A percentile compares a stretch with the other conserved stretches of the same genome.
These are phyloP conservation scores for Aspergillus ustus DNA, from an alignment of 2,329 filamentous ascomycete genomes.

Conservation along the genomic window DNA sequence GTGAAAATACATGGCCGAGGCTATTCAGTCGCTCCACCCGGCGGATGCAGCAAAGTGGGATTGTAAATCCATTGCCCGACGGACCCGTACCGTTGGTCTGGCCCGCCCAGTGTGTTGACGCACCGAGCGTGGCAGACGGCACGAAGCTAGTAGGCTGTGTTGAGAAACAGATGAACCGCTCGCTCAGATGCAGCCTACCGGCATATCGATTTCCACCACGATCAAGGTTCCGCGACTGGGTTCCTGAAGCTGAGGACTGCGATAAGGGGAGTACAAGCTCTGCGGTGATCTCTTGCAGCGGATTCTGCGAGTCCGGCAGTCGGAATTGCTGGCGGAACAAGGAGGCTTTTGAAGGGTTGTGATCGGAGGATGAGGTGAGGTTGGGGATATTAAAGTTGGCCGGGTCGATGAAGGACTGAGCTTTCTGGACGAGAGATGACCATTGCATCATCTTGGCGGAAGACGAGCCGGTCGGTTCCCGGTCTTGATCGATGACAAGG, in stretches of 20 bases:
- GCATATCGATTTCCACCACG: conserved; percentile 81
- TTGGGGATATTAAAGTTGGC: conserved; percentile 76
- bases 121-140: conserved; percentile 75
- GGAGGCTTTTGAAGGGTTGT: conserved; percentile 84
- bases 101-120: conserved; percentile 84
- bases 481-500: not conserved
- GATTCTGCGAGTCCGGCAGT: conserved; percentile 87
- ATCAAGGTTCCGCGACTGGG: conserved; percentile 60
- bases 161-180: conserved; percentile 95
- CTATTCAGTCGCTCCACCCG: conserved; percentile 92
- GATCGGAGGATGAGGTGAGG: conserved; percentile 73
- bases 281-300: conserved; percentile 93
- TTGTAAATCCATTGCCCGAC: conserved; percentile 92
- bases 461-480: not conserved
- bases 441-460: conserved; percentile 62
- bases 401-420: conserved; percentile 92
- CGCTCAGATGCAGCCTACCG: conserved; percentile 90
- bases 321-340: conserved; percentile 97
- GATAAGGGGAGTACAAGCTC: conserved; percentile 85
- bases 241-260: conserved; percentile 59
- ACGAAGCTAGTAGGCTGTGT: conserved; percentile 89
- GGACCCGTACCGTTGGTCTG: conserved; percentile 92
- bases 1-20: conserved; percentile 87
- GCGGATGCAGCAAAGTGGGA: conserved; percentile 88
- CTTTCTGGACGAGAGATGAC: conserved; percentile 89